Percentiles rank a stretch among this genome's conserved stretches.
phyloP scores from a whole-genome alignment of 1,284 basidiomycete genomes.

The Cronartium quercuum region DNA sequence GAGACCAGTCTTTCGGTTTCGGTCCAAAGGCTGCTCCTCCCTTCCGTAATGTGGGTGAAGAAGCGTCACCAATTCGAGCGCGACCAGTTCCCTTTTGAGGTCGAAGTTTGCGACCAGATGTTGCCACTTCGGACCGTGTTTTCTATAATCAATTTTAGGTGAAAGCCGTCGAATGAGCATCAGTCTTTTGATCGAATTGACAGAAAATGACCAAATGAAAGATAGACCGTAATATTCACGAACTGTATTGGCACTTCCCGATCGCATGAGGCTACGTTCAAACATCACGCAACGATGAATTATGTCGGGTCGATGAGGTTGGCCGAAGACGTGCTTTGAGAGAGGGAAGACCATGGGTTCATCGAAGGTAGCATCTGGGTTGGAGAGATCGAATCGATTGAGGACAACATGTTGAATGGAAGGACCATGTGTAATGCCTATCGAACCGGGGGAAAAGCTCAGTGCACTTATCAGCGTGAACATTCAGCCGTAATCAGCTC shows the following conservation, averaged over 20 bases:
- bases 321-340: constrained; percentile 74
- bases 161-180: neutral
- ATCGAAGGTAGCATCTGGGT: neutral
- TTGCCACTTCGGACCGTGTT: constrained; percentile 79
- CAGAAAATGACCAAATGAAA: neutral
- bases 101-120: constrained; percentile 78
- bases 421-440: constrained; percentile 26
- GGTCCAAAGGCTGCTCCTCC: constrained; percentile 89
- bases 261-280: constrained; percentile 76
- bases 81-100: constrained; percentile 86
- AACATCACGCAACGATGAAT: constrained; percentile 88
- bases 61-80: constrained; percentile 81
- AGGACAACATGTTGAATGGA: constrained; percentile 29
- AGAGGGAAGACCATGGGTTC: constrained; percentile 62
- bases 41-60: constrained; percentile 81
- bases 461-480: neutral
- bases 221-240: neutral
- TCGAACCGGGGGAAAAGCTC: neutral
- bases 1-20: constrained; percentile 81
- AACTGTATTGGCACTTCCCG: constrained; percentile 74
- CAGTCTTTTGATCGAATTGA: too few species aligned
- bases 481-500: neutral
- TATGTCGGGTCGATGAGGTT: constrained; percentile 81
- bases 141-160: constrained; percentile 52
- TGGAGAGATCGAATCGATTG: constrained; percentile 12